phyloP scores from a whole-genome alignment of 306 rosid genomes.

The Sindora glabra region DNA sequence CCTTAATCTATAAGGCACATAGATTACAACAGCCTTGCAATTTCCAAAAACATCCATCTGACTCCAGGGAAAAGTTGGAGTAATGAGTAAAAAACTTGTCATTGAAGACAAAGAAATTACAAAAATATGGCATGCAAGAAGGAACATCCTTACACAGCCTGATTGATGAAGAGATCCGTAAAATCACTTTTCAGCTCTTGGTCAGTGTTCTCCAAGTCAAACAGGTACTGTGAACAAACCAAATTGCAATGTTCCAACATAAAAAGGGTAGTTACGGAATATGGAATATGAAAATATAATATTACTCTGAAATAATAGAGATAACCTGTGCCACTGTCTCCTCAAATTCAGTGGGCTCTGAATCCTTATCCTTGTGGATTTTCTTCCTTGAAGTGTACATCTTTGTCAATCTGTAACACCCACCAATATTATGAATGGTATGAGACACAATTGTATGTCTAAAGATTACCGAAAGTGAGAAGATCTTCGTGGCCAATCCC shows the following conservation, averaged over 20 bases:
- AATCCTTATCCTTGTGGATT: slow-evolving; percentile 63
- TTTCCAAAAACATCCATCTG: slow-evolving; percentile 55
- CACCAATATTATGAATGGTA: too few species aligned
- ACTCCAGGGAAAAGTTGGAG: slow-evolving; percentile 27
- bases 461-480: too few species aligned
- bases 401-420: slow-evolving; percentile 29
- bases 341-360: slow-evolving; percentile 61
- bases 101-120: not conserved
- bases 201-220: slow-evolving; percentile 76
- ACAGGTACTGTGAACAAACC: slow-evolving; percentile 36
- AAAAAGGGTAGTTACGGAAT: not conserved
- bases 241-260: not conserved
- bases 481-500: too few species aligned
- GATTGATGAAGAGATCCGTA: slow-evolving; percentile 59
- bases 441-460: too few species aligned
- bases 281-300: not conserved
- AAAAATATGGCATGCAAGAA: not conserved
- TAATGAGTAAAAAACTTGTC: not conserved
- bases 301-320: not conserved
- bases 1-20: slow-evolving; percentile 63
- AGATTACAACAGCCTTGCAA: slow-evolving; percentile 60
- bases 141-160: slow-evolving; percentile 41
- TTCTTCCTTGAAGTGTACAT: slow-evolving; percentile 70
- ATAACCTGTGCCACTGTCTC: slow-evolving; percentile 65
- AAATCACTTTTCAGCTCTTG: slow-evolving; percentile 67